phyloP scores from a whole-genome alignment of 225 moss, liverwort and hornwort genomes.

The Anthoceros angustus region DNA sequence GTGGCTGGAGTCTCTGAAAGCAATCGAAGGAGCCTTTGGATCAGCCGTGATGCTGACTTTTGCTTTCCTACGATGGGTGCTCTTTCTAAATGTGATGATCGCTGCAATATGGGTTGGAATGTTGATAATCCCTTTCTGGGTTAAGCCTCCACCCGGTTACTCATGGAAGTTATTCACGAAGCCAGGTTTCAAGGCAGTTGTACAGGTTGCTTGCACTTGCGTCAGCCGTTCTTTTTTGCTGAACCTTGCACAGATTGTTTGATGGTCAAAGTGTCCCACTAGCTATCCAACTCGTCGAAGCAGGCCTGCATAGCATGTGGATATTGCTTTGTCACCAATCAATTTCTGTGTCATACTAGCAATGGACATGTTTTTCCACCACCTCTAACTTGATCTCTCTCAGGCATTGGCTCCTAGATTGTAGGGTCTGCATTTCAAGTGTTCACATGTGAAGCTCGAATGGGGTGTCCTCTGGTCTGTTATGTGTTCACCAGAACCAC shows the following conservation, averaged over 20 bases:
- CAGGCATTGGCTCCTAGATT: no score
- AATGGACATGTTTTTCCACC: no score
- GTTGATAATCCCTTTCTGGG: slow-evolving; percentile 56
- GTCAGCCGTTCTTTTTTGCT: neutral
- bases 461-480: neutral
- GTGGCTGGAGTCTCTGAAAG: slow-evolving; percentile 44
- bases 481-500: neutral
- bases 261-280: no score
- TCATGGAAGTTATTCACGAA: slow-evolving; percentile 35
- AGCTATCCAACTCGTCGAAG: no score
- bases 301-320: no score
- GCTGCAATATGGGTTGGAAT: slow-evolving; percentile 37
- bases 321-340: no score
- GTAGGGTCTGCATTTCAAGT: no score
- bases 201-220: neutral
- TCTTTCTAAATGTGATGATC: slow-evolving; percentile 47
- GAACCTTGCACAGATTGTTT: no score
- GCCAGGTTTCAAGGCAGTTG: neutral
- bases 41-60: slow-evolving; percentile 88
- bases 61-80: slow-evolving; percentile 71
- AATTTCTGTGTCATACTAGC: no score
- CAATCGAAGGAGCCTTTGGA: slow-evolving; percentile 70
- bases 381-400: no score
- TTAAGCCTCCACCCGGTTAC: slow-evolving; percentile 39
- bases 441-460: neutral